Conservation (phyloP, 768 basidiomycete genomes). For the Dendrothele bispora region DNA sequence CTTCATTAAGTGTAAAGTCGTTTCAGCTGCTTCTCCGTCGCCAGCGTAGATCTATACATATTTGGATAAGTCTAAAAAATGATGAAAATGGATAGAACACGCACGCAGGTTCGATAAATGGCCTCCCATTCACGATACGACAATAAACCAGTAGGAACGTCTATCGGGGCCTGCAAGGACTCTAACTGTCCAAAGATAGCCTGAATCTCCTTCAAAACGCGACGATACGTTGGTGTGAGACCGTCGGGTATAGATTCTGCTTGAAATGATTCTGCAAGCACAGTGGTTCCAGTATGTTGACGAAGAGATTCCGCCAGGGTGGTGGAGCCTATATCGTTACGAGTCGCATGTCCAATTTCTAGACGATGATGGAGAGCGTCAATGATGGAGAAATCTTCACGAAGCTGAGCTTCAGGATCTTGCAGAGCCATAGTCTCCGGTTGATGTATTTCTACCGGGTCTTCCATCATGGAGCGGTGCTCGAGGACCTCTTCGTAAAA, state of each 20-base stretch:
- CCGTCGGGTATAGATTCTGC: neutral
- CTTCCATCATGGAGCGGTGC: constrained; percentile 15
- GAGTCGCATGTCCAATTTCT: constrained; percentile 7
- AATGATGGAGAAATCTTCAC: constrained; percentile 35
- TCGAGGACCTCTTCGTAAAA: constrained; percentile 48
- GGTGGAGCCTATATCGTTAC: constrained; percentile 11
- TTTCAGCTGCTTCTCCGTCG: constrained; percentile 51
- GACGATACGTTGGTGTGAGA: neutral
- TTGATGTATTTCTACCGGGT: constrained; percentile 7
- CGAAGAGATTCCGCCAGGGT: constrained; percentile 2
- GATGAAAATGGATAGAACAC: constrained; percentile 16
- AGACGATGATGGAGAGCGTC: constrained; percentile 35
- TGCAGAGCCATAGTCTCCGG: constrained; percentile 9
- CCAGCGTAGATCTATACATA: constrained; percentile 40
- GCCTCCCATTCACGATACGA: constrained; percentile 54
- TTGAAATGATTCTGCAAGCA: neutral
- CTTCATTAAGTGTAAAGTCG: constrained; percentile 55
- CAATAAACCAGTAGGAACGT: constrained; percentile 45
- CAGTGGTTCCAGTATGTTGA: neutral
- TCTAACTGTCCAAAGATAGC: constrained; percentile 1
- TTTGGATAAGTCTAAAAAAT: neutral
- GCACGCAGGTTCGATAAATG: constrained; percentile 50
- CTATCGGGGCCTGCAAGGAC: neutral
- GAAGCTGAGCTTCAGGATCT: constrained; percentile 19
- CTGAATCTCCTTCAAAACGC: constrained; percentile 4